Conservation (phyloP, 202 grass and related monocot species). For the Setaria viridis region DNA sequence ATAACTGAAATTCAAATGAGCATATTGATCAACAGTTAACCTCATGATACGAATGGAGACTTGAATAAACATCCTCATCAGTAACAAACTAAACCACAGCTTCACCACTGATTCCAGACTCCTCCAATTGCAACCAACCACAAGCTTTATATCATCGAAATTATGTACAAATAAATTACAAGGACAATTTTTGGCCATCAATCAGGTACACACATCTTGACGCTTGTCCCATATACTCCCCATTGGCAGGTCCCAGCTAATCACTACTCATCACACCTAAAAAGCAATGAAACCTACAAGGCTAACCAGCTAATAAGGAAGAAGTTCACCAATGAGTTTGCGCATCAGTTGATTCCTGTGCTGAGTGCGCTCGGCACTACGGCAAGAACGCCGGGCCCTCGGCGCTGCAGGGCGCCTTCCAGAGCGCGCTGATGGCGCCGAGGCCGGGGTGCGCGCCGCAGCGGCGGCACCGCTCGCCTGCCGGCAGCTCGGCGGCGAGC, state of each 20-base stretch:
- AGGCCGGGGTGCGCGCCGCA: conserved; percentile 46
- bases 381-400: conserved; percentile 41
- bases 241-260: conserved; percentile 2
- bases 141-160: conserved; percentile 32
- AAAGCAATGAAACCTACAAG: conserved; percentile 32
- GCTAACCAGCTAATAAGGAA: neutral
- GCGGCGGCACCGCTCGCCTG: conserved; percentile 44
- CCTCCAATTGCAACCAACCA: neutral
- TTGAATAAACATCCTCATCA: neutral
- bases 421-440: conserved; percentile 38
- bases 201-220: conserved; percentile 34
- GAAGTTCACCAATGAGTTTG: conserved; percentile 29
- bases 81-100: neutral
- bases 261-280: conserved; percentile 46
- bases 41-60: neutral
- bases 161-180: conserved; percentile 55
- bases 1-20: neutral
- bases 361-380: conserved; percentile 44
- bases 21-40: neutral
- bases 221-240: conserved; percentile 7
- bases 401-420: conserved; percentile 46
- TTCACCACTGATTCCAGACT: neutral
- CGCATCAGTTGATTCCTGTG: conserved; percentile 28
- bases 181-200: conserved; percentile 4
- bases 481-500: conserved; percentile 44